phyloP scores from a whole-genome alignment of 1,139 yeast species.

The Yamadazyma friedrichii region DNA sequence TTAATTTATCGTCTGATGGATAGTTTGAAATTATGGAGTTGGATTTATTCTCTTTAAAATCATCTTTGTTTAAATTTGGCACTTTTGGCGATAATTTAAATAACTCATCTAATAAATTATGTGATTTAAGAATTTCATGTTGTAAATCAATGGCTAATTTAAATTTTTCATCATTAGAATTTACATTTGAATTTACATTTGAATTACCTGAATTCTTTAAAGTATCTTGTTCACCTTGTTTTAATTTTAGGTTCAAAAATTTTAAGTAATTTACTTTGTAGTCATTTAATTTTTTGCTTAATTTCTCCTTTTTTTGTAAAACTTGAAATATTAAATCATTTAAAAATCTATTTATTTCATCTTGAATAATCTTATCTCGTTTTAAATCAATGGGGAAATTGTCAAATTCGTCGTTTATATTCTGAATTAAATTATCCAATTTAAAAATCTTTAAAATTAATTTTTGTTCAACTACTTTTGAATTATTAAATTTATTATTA shows the following conservation, averaged over 20 bases:
- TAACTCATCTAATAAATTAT: conserved; percentile 18
- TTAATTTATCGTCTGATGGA: conserved; percentile 34
- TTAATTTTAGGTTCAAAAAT: conserved; percentile 3
- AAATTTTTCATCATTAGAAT: conserved; percentile 12
- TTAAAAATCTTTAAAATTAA: conserved; percentile 35
- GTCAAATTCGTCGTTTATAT: conserved; percentile 16
- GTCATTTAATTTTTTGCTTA: conserved; percentile 18
- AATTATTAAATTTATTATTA: conserved; percentile 19
- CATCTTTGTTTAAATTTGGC: conserved; percentile 19
- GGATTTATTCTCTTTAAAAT: conserved; percentile 17
- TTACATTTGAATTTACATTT: too few species aligned
- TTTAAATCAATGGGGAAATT: conserved; percentile 11
- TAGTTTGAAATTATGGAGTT: conserved; percentile 24
- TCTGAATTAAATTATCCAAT: conserved; percentile 36
- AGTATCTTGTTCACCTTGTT: not conserved
- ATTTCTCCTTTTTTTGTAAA: conserved; percentile 34
- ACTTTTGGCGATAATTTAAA: conserved; percentile 25
- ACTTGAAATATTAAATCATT: conserved; percentile 42
- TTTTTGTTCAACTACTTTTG: conserved; percentile 35
- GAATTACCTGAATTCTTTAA: not conserved
- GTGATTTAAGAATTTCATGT: conserved; percentile 23
- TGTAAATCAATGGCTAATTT: conserved; percentile 23
- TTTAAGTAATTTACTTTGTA: conserved; percentile 17
- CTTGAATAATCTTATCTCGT: conserved; percentile 39
- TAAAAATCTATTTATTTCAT: conserved; percentile 39